These are phyloP conservation scores for Saposhnikovia divaricata DNA, from an alignment of 129 eudicot species.

Conservation along the genomic window DNA sequence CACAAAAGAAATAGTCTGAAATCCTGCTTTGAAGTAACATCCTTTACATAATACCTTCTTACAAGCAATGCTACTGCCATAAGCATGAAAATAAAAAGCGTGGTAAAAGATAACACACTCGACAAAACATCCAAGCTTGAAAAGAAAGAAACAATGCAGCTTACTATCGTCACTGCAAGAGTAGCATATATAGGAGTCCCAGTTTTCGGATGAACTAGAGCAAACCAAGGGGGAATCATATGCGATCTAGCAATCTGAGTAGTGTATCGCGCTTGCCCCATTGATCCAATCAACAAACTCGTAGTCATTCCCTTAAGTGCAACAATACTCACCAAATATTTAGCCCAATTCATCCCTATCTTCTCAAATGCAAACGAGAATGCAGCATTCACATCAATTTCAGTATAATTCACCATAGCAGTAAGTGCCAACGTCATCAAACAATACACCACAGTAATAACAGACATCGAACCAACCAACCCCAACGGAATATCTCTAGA, in stretches of 20 bases:
- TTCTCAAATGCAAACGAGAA: conserved; percentile 3
- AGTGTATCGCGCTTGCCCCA: conserved; percentile 7
- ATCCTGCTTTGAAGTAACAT: conserved; percentile 8
- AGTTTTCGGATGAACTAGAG: conserved; percentile 10
- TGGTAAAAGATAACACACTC: conserved; percentile 8
- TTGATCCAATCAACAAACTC: conserved; percentile 4
- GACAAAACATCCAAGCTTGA: conserved; percentile 13
- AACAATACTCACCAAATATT: conserved; percentile 12
- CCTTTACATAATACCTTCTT: conserved; percentile 3
- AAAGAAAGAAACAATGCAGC: conserved; percentile 8
- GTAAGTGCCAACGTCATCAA: conserved; percentile 9
- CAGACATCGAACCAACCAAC: conserved; percentile 11
- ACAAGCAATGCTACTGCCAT: conserved; percentile 9
- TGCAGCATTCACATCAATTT: conserved; percentile 8
- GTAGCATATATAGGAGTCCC: conserved; percentile 12
- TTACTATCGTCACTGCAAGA: conserved; percentile 6
- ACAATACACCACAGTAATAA: conserved; percentile 9
- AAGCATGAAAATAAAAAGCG: conserved; percentile 7
- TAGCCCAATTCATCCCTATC: conserved; percentile 12
- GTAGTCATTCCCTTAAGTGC: conserved; percentile 11
- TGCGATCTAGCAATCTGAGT: conserved; percentile 13
- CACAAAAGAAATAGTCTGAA: conserved; percentile 2
- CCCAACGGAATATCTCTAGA: conserved; percentile 12
- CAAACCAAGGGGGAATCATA: conserved; percentile 15
- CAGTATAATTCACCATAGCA: conserved; percentile 7